phyloP scores from a whole-genome alignment of 352 stramenopile species.

The Plasmopara viticola region DNA sequence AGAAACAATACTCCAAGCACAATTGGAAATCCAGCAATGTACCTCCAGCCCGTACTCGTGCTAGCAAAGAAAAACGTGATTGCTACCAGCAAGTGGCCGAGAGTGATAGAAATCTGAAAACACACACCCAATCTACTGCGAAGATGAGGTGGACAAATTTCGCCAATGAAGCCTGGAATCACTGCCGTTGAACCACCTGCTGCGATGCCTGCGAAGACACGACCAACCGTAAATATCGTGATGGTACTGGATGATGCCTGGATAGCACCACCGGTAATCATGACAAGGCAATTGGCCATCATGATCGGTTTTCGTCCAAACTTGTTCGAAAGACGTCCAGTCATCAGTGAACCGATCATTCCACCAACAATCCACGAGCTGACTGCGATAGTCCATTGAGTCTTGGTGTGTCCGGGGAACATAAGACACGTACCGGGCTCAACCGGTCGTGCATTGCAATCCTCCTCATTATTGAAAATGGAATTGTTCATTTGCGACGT shows the following conservation, averaged over 20 bases:
- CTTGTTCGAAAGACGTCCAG: no score
- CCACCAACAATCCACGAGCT: no score
- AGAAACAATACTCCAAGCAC: conserved; percentile 1
- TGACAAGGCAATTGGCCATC: conserved; percentile 15
- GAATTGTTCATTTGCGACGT: conserved; percentile 45
- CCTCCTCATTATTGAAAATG: conserved; percentile 31
- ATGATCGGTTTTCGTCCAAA: no score
- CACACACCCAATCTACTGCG: conserved; percentile 24
- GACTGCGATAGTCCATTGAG: no score
- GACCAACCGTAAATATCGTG: conserved; percentile 30
- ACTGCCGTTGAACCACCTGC: conserved; percentile 29
- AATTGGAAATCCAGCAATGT: conserved; percentile 27
- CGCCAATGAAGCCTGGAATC: conserved; percentile 31
- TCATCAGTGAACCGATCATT: no score
- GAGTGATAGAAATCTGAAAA: conserved; percentile 42
- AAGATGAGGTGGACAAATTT: conserved; percentile 10
- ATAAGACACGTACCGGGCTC: conserved; percentile 2
- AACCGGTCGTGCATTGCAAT: conserved; percentile 39
- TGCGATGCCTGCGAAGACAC: conserved; percentile 37
- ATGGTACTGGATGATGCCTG: conserved; percentile 22
- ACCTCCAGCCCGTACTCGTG: conserved; percentile 24
- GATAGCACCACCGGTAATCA: conserved; percentile 29
- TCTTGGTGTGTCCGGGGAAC: no score
- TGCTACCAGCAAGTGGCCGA: conserved; percentile 34
- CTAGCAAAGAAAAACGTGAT: conserved; percentile 43